Conservation (phyloP, 352 stramenopile species). For the Pythium plurisporium region DNA sequence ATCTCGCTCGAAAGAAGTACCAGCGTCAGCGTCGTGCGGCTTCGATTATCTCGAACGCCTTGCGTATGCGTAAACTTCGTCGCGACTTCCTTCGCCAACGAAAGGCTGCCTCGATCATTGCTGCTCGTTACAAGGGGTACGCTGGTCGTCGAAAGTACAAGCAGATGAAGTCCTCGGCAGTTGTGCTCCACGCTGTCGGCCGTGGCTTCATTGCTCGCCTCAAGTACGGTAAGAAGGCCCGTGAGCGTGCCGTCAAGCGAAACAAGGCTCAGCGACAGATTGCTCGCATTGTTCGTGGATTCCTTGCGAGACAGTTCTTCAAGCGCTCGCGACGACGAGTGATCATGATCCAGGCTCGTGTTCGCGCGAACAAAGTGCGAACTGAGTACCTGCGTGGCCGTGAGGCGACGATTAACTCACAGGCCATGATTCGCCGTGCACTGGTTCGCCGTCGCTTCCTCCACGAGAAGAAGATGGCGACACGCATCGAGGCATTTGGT, state of each 20-base stretch:
- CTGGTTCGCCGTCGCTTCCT: conserved; percentile 76
- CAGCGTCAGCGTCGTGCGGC: conserved; percentile 63
- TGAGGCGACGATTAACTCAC: conserved; percentile 83
- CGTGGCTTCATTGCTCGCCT: conserved; percentile 75
- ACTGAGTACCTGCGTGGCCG: conserved; percentile 84
- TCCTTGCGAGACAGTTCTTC: conserved; percentile 57
- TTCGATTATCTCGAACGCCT: conserved; percentile 62
- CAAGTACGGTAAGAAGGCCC: conserved; percentile 86
- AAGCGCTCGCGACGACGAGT: conserved; percentile 50
- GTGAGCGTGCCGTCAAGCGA: conserved; percentile 57
- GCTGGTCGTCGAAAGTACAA: conserved; percentile 50
- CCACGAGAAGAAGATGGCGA: conserved; percentile 85
- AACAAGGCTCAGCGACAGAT: conserved; percentile 82
- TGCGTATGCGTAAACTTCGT: conserved; percentile 64
- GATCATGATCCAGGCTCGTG: conserved; percentile 85
- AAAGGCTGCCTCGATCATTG: conserved; percentile 57
- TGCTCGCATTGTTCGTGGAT: conserved; percentile 63
- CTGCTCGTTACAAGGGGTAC: conserved; percentile 75
- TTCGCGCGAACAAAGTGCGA: conserved; percentile 82
- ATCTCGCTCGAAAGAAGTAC: conserved; percentile 62
- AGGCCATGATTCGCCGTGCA: conserved; percentile 83
- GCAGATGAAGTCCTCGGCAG: conserved; percentile 67
- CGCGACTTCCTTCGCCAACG: conserved; percentile 63
- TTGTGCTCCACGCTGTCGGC: conserved; percentile 71
- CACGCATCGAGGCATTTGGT: conserved; percentile 76